phyloP scores from a whole-genome alignment of 225 moss, liverwort and hornwort species.

The Rhytidiadelphus loreus region DNA sequence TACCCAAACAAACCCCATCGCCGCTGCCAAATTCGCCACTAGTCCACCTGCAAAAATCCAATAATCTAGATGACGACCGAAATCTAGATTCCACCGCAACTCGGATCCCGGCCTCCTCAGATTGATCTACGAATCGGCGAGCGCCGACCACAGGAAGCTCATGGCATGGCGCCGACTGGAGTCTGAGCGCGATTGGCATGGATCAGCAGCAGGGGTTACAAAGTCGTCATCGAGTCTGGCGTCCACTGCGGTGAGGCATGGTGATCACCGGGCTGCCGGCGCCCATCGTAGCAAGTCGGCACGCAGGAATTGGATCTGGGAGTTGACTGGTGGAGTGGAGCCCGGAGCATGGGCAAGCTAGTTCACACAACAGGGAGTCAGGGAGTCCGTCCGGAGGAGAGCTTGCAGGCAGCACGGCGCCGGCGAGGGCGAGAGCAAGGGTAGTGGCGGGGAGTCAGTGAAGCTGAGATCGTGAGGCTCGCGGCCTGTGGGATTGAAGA shows the following conservation, averaged over 20 bases:
- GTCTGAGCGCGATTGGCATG: neutral
- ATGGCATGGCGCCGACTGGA: neutral
- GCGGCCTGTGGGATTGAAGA: neutral
- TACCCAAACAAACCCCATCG: neutral
- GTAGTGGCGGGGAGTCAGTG: neutral
- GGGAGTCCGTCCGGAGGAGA: neutral
- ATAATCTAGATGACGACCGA: neutral
- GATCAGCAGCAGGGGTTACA: neutral
- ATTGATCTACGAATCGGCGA: neutral
- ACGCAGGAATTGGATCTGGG: neutral
- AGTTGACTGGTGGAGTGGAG: neutral
- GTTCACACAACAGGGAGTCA: neutral
- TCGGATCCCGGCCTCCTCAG: neutral
- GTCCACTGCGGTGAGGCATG: neutral
- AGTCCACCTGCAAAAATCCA: neutral
- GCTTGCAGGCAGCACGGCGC: neutral
- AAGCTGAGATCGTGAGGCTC: neutral
- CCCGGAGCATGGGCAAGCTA: neutral
- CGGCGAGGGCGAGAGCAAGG: neutral
- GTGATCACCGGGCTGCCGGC: neutral
- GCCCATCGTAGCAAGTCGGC: neutral
- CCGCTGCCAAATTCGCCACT: neutral
- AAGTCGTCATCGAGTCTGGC: neutral
- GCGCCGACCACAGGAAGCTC: constrained; percentile 1
- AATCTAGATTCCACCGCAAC: neutral